Evolutionary conservation across 768 basidiomycete species (phyloP).

Genomic region (Suillus spraguei): DNA sequence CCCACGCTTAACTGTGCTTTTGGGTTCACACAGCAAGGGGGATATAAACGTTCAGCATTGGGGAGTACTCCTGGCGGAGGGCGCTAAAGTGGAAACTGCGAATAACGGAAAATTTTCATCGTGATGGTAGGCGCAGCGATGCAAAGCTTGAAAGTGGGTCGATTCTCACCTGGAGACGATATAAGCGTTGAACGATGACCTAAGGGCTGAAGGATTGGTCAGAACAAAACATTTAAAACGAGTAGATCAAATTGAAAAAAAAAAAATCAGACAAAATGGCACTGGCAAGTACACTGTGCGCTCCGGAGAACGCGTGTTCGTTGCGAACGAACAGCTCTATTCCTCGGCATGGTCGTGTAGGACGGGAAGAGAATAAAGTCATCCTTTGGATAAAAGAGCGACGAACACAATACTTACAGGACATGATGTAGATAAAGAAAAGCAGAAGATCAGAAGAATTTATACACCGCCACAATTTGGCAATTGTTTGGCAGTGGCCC

Average conservation of each 20-base stretch:
- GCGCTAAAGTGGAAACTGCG: constrained; percentile 86
- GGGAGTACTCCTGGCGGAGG: constrained; percentile 74
- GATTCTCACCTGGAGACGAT: constrained; percentile 26
- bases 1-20: constrained; percentile 64
- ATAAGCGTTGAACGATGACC: not conserved
- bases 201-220: constrained; percentile 13
- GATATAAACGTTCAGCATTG: constrained; percentile 68
- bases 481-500: constrained; percentile 32
- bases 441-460: constrained; percentile 13
- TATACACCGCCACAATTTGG: constrained; percentile 32
- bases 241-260: constrained; percentile 2
- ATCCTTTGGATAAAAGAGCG: constrained; percentile 39
- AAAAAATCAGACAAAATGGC: constrained; percentile 82
- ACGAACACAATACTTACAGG: not conserved
- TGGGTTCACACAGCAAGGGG: constrained; percentile 76
- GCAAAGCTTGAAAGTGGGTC: constrained; percentile 11
- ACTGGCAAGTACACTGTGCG: constrained; percentile 86
- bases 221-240: constrained; percentile 17
- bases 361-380: constrained; percentile 91
- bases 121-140: constrained; percentile 26
- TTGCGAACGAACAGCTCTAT: constrained; percentile 81
- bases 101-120: constrained; percentile 73
- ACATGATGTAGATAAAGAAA: constrained; percentile 19
- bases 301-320: constrained; percentile 61
- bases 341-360: constrained; percentile 87